Conservation (phyloP, 106 monocot genomes). For the Allium fistulosum region DNA sequence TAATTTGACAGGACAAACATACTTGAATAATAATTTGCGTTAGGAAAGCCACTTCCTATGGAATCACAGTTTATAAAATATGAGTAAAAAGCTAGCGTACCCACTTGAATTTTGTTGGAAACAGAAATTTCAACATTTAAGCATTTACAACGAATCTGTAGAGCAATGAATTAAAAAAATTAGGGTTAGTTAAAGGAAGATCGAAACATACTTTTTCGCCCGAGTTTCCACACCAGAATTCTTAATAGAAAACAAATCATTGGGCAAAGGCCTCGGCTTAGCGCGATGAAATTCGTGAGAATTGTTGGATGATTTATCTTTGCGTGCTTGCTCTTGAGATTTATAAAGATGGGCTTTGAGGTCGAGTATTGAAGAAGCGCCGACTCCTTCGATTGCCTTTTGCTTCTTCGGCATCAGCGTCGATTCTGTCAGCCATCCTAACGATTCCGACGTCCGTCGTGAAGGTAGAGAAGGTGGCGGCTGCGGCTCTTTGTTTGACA, state of each 20-base stretch:
- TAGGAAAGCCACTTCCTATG: no score
- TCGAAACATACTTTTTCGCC: conserved; percentile 29
- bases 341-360: conserved; percentile 98
- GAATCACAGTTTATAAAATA: no score
- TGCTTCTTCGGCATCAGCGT: conserved; percentile 92
- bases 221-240: conserved; percentile 79
- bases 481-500: neutral
- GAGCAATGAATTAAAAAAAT: no score
- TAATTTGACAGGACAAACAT: no score
- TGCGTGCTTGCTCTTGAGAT: conserved; percentile 75
- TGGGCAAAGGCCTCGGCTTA: conserved; percentile 21
- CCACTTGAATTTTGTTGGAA: no score
- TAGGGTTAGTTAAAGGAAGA: no score
- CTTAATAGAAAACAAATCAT: conserved; percentile 46
- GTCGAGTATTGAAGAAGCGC: conserved; percentile 83
- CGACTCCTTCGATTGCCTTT: conserved; percentile 87
- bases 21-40: no score
- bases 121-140: no score
- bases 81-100: no score
- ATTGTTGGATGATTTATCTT: conserved; percentile 28
- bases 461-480: neutral
- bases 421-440: conserved; percentile 99
- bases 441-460: conserved; percentile 42
- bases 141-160: no score
- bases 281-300: conserved; percentile 36